Evolutionary conservation across 345 rosid species (phyloP).

Genomic region (Hibiscus trionum): DNA sequence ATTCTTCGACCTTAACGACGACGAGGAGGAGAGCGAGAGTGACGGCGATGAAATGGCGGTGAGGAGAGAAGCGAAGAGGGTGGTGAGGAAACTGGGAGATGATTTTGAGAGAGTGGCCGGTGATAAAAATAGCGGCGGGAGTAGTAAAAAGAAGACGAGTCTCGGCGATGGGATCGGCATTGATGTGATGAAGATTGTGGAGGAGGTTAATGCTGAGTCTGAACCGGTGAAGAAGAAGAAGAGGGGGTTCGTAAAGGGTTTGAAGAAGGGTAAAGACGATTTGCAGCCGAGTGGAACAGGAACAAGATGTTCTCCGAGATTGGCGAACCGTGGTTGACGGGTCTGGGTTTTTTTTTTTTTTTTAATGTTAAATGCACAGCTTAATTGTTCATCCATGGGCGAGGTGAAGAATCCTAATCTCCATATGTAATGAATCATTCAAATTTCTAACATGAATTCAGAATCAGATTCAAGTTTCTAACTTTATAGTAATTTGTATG

Average conservation of each 20-base stretch:
- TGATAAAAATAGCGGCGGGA: conserved; percentile 13
- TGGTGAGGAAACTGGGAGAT: conserved; percentile 48
- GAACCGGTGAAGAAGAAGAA: neutral
- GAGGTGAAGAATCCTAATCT: too few relatives aligned
- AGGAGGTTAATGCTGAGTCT: neutral
- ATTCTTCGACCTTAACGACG: conserved; percentile 38
- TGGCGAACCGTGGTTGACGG: conserved; percentile 28
- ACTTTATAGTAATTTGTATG: neutral
- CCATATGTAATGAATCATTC: too few relatives aligned
- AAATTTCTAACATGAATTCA: too few relatives aligned
- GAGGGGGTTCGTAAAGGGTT: neutral
- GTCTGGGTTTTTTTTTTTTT: too few relatives aligned
- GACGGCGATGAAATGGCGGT: conserved; percentile 9
- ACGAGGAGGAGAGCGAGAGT: conserved; percentile 9
- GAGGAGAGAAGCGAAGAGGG: conserved; percentile 1
- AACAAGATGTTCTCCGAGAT: conserved; percentile 48
- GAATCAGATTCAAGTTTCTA: neutral
- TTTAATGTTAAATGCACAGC: too few relatives aligned
- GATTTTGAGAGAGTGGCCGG: conserved; percentile 70
- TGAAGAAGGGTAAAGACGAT: neutral
- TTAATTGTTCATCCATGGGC: too few relatives aligned
- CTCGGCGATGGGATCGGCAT: conserved; percentile 1
- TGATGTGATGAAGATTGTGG: neutral
- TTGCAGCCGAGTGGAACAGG: neutral
- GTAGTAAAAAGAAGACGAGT: neutral